phyloP scores from a whole-genome alignment of 2,329 filamentous ascomycete genomes.

The Alternaria sp. region DNA sequence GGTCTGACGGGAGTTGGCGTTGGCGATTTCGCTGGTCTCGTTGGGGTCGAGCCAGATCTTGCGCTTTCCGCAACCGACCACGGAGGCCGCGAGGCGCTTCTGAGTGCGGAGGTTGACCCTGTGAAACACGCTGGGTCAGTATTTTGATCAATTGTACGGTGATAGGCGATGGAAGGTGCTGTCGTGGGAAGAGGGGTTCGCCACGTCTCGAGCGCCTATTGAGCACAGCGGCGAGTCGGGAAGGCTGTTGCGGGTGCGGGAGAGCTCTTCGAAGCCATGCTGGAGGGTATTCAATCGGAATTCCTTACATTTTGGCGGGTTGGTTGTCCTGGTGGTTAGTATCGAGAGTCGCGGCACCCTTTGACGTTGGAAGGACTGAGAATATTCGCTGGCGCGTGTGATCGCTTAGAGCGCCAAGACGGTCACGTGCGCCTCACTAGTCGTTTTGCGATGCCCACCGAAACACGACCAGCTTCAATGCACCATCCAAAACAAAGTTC shows the following conservation, averaged over 20 bases:
- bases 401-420: conserved; percentile 20
- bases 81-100: conserved; percentile 99
- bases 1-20: conserved; percentile 99
- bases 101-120: conserved; percentile 99
- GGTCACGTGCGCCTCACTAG: conserved; percentile 11
- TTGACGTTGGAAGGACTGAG: conserved; percentile 16
- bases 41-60: conserved; percentile 99
- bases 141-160: conserved; percentile 28
- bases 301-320: conserved; percentile 54
- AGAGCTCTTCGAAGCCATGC: conserved; percentile 28
- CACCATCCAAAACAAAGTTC: not conserved
- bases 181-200: conserved; percentile 47
- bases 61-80: conserved; percentile 98
- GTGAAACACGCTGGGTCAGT: conserved; percentile 46
- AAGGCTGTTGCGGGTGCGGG: conserved; percentile 25
- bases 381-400: conserved; percentile 16
- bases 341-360: conserved; percentile 6
- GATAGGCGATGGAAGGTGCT: conserved; percentile 28
- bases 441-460: conserved; percentile 9
- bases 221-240: conserved; percentile 33
- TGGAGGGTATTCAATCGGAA: conserved; percentile 26
- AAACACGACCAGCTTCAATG: not conserved
- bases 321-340: conserved; percentile 50
- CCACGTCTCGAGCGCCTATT: conserved; percentile 39
- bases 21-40: conserved; percentile 99